Conservation (phyloP, 2,329 filamentous ascomycete genomes). For the Xylariaceae sp. region DNA sequence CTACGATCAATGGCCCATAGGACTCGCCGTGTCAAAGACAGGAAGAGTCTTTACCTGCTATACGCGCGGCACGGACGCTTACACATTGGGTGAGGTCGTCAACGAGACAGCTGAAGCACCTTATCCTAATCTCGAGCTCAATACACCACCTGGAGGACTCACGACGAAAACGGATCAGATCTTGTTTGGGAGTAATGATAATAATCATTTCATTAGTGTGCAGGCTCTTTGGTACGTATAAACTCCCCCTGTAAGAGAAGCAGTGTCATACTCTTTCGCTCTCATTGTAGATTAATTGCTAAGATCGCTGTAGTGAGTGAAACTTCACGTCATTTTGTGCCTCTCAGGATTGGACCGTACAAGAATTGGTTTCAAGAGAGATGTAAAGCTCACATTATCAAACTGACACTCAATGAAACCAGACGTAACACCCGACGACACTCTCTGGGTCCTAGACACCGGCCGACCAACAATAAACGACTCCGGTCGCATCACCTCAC, state of each 20-base stretch:
- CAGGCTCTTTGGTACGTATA: conserved; percentile 44
- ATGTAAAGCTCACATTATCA: too few relatives aligned
- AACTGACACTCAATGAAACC: too few relatives aligned
- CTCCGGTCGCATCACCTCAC: conserved; percentile 35
- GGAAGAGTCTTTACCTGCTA: conserved; percentile 43
- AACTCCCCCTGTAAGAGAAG: too few relatives aligned
- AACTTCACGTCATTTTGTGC: too few relatives aligned
- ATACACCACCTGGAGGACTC: conserved; percentile 25
- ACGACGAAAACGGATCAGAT: conserved; percentile 36
- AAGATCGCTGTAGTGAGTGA: too few relatives aligned
- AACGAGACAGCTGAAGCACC: conserved; percentile 44
- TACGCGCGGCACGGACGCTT: conserved; percentile 42
- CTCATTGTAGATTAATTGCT: too few relatives aligned
- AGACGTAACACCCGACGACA: conserved; percentile 42
- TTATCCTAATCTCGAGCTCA: conserved; percentile 41
- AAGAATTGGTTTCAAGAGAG: too few relatives aligned
- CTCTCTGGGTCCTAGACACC: conserved; percentile 43
- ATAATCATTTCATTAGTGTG: conserved; percentile 38
- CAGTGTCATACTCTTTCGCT: too few relatives aligned
- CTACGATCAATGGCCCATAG: conserved; percentile 44
- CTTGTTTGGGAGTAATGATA: conserved; percentile 41
- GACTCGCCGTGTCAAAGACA: conserved; percentile 39
- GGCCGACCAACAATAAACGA: conserved; percentile 40
- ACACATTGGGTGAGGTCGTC: conserved; percentile 44
- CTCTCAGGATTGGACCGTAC: too few relatives aligned